These are phyloP conservation scores for Podospora fimiseda DNA, from an alignment of 495 filamentous ascomycete species.

Conservation along the genomic window DNA sequence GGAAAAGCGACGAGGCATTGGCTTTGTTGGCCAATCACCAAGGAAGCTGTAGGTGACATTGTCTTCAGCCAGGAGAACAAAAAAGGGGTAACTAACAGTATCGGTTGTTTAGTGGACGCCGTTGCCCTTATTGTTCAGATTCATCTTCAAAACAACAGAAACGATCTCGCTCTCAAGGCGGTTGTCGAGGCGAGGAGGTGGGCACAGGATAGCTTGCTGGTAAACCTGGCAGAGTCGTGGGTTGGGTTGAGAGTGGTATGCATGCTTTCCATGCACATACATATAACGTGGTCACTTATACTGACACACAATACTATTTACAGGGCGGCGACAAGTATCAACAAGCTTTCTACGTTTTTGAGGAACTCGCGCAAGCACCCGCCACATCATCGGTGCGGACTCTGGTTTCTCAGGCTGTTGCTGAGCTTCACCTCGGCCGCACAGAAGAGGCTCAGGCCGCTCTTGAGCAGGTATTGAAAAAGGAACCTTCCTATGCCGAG, in stretches of 20 bases:
- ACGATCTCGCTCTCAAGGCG: slow-evolving; percentile 84
- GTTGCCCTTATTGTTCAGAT: slow-evolving; percentile 82
- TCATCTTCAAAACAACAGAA: slow-evolving; percentile 82
- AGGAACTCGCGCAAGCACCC: slow-evolving; percentile 86
- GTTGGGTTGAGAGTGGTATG: slow-evolving; percentile 80
- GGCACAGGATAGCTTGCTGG: slow-evolving; percentile 90
- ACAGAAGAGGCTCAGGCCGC: slow-evolving; percentile 85
- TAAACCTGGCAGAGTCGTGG: slow-evolving; percentile 95
- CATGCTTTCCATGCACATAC: too few relatives aligned
- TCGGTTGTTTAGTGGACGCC: slow-evolving; percentile 42
- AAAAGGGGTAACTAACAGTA: not conserved
- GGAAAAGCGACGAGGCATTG: slow-evolving; percentile 76
- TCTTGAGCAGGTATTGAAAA: slow-evolving; percentile 68
- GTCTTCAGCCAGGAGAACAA: not conserved
- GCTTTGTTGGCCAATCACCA: slow-evolving; percentile 72
- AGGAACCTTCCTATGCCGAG: slow-evolving; percentile 63
- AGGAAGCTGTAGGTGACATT: slow-evolving; percentile 65
- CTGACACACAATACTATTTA: slow-evolving; percentile 4
- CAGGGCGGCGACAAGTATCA: slow-evolving; percentile 96
- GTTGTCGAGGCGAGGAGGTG: slow-evolving; percentile 83
- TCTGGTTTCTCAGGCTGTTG: slow-evolving; percentile 81
- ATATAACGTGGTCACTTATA: not conserved
- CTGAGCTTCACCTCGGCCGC: slow-evolving; percentile 85
- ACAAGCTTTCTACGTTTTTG: slow-evolving; percentile 95
- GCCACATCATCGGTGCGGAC: slow-evolving; percentile 59